Evolutionary conservation across 1,139 yeast species (phyloP), one percentile per base, ranked within the genome.

Genomic region (Kodamaea alishanica): DNA sequence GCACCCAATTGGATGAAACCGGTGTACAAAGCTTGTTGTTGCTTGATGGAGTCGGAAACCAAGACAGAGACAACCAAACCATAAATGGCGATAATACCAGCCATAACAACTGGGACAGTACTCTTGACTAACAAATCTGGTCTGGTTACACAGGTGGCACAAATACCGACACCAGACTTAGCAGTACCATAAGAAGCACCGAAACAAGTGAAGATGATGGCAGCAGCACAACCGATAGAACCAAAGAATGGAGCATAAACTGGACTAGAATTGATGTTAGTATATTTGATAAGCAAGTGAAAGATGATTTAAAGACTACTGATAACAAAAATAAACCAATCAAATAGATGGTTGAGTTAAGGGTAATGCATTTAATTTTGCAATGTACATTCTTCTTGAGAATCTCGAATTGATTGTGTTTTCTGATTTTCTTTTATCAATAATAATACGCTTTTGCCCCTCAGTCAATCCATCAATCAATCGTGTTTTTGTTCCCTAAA

Each of bases 171-270:
- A 72, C 99, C 99, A 31, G 96, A 85, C 73, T 94, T 94, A 60
- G 99, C 99, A 52, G 98, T 94, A 75, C 98, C 99, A 66, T 90
- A 89, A 40, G 97, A 92, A 54, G 99, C 97, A 75, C 99, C 99
- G 59, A 90, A 85, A 68, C 96, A 88, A 66, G 98, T 92, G 79
- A 92, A 89, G 60, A 92, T 87, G 63, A 94, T 92, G 67, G 99
- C 97, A 42, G 97, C 90, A 46, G 98, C 96, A 76, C 98, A 94
- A 61, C 98, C 98, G 65, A 92, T 87, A 55, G 97, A 90, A 63
- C 96, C 96, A 65, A 89, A 87, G 74, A 89, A 89, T 64, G 97
- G 96, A 61, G 88, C 87, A 62, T 81, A 81, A 67, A 81, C 87
- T 58, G 88, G 88, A 65, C 87, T 80, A 61, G 29, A 41, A 35